Evolutionary conservation across 1,139 yeast species (phyloP), one percentile per base, ranked within the genome.

Genomic region (Pichia sp.): DNA sequence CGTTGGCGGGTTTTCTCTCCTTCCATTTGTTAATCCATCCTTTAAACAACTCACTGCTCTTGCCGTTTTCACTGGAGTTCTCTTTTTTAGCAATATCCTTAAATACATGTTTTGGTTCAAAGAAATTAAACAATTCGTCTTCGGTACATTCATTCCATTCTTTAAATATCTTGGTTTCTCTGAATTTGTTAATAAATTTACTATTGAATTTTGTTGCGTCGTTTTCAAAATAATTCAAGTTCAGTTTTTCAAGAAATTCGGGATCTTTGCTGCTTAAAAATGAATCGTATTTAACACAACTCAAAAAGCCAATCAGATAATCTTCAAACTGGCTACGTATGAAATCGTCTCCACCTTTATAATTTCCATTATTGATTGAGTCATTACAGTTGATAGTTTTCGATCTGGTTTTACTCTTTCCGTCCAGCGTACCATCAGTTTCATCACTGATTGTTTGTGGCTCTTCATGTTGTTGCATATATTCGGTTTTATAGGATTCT

Each of bases 271-370:
- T 27, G 5, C 67, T 68, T 26, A 74, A 54, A 57, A 82, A 86
- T 49, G 73, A 79, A 52, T 76, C 75, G 57, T 80, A 85, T 61
- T 94, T 83, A 38, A 77, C 79, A 27, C 86, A 73, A 0, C 95
- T 71, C 38, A 92, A 64, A 52, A 92, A 64, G 16, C 95, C 86
- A 52, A 84, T 73, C 35, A 90, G 64, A 59, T 92, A 92, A 56
- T 88, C 97, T 59, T 92, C 98, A 64, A 90, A 90, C 55, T 81
- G 87, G 64, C 81, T 75, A 45, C 98, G 69, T 35, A 92, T 82
- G 56, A 82, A 85, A 62, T 92, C 98, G 56, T 92, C 97, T 55
- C 88, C 85, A 1, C 97, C 97, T 40, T 67, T 64, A 57, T 72
- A 82, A 31, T 39, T 42, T 26, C 67, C 71, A 5, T 72, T 66